Base-by-base conservation (phyloP, 2,329 filamentous ascomycete species). In the Sclerotinia borealis region DNA sequence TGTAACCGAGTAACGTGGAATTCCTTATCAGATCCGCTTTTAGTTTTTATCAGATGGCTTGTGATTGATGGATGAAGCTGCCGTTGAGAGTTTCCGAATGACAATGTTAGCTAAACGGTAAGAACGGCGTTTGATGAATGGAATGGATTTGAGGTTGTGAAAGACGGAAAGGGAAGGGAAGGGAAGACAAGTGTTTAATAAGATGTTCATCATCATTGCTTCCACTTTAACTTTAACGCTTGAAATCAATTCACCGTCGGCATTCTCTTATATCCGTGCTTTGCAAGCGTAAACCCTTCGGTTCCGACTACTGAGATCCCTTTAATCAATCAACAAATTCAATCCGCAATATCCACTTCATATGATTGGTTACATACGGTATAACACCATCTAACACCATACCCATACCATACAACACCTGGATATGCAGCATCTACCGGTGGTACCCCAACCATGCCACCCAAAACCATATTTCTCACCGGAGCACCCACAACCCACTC, bases 401-500 rank as follows among this genome's bases (percentile, higher is more conserved):
- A n/a, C n/a, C n/a, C n/a, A n/a, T n/a, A n/a, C n/a, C n/a, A n/a
- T n/a, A n/a, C n/a, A n/a, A n/a, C n/a, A n/a, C n/a, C n/a, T n/a
- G n/a, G n/a, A n/a, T n/a, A n/a, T n/a, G n/a, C n/a, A n/a, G n/a
- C n/a, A n/a, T n/a, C n/a, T n/a, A n/a, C n/a, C n/a, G n/a, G n/a
- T n/a, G n/a, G n/a, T n/a, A n/a, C n/a, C 17, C 34, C 17, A 27
- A 59, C 8, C 25, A 65, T 65, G 64, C 5, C 61, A 11, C 55
- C 56, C 43, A 43, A 58, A 25, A 15, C 64, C 13, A 19, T 63
- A 39, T 48, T 66, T 8, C 56, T 64, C n/a, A 50, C 51, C 13
- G 64, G 66, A 27, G 86, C 88, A n/a, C 89, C 89, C 2, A 75
- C 80, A 39, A 72, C 76, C 36, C 75, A 75, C 11, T 75, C 77